Evolutionary conservation across 768 basidiomycete genomes (phyloP).

Genomic region (Clitopilus hobsonii): DNA sequence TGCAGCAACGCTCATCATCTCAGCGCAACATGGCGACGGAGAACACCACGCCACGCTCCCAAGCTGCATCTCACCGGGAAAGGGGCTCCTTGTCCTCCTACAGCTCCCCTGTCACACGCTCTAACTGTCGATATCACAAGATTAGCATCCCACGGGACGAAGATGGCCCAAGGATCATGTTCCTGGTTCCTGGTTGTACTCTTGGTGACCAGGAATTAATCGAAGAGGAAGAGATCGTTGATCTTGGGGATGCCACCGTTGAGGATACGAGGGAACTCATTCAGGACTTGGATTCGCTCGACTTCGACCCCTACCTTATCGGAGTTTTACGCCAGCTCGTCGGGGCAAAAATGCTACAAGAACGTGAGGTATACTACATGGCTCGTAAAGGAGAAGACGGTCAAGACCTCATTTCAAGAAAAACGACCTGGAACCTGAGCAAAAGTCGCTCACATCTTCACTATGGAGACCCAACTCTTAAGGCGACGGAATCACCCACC

Average conservation of each 20-base stretch:
- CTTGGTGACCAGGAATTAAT: conserved; percentile 54
- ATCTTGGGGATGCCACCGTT: conserved; percentile 52
- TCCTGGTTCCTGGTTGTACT: conserved; percentile 68
- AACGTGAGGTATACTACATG: conserved; percentile 62
- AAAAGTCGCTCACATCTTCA: background rate
- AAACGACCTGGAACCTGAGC: background rate
- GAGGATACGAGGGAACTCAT: conserved; percentile 47
- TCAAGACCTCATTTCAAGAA: conserved; percentile 16
- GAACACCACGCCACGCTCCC: conserved; percentile 12
- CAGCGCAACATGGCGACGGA: background rate
- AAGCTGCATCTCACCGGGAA: conserved; percentile 12
- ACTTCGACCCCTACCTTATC: conserved; percentile 49
- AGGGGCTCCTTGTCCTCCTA: conserved; percentile 12
- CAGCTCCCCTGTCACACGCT: conserved; percentile 56
- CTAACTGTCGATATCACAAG: conserved; percentile 66
- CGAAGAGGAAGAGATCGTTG: conserved; percentile 53
- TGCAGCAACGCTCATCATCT: background rate
- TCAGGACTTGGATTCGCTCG: conserved; percentile 43
- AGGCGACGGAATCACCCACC: conserved; percentile 11
- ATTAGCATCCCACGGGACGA: conserved; percentile 59
- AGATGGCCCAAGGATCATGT: conserved; percentile 47
- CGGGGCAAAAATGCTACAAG: conserved; percentile 59
- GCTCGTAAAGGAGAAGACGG: conserved; percentile 43
- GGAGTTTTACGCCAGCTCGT: conserved; percentile 57
- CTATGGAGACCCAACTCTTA: background rate